Evolutionary conservation across 1,284 basidiomycete genomes (phyloP).

Genomic region (Cryptococcus sp.): DNA sequence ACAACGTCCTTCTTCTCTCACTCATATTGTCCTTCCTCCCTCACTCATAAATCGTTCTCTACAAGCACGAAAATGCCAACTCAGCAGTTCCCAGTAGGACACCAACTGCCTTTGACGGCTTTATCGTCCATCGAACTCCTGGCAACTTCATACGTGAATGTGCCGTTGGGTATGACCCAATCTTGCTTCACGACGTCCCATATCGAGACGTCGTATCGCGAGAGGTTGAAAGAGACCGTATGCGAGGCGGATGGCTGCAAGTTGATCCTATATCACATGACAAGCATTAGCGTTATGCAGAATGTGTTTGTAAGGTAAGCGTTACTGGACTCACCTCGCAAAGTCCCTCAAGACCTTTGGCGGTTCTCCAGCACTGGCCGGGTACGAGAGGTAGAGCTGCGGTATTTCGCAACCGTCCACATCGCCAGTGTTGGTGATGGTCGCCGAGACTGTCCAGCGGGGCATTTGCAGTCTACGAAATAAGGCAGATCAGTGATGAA

Average conservation of each 20-base stretch:
- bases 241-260: conserved; percentile 43
- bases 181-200: conserved; percentile 52
- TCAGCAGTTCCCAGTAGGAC: conserved; percentile 7
- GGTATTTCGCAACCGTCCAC: conserved; percentile 54
- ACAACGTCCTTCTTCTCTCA: too few species aligned
- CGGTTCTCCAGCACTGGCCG: conserved; percentile 48
- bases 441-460: conserved; percentile 48
- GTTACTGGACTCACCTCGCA: conserved; percentile 1
- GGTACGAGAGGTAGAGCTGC: conserved; percentile 53
- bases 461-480: conserved; percentile 45
- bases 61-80: too few species aligned
- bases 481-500: too few species aligned
- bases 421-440: conserved; percentile 55
- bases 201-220: conserved; percentile 52
- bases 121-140: conserved; percentile 24
- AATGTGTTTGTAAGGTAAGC: background rate
- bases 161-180: conserved; percentile 52
- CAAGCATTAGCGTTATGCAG: background rate
- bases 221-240: conserved; percentile 48
- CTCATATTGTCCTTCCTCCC: background rate
- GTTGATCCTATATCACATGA: conserved; percentile 34
- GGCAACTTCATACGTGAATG: conserved; percentile 46
- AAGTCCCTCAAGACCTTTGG: conserved; percentile 49
- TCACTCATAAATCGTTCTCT: background rate
- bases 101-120: conserved; percentile 5